Evolutionary conservation across 2,329 filamentous ascomycete species (phyloP), one percentile per base, ranked within the genome.

Genomic region (Monosporascus sp.): DNA sequence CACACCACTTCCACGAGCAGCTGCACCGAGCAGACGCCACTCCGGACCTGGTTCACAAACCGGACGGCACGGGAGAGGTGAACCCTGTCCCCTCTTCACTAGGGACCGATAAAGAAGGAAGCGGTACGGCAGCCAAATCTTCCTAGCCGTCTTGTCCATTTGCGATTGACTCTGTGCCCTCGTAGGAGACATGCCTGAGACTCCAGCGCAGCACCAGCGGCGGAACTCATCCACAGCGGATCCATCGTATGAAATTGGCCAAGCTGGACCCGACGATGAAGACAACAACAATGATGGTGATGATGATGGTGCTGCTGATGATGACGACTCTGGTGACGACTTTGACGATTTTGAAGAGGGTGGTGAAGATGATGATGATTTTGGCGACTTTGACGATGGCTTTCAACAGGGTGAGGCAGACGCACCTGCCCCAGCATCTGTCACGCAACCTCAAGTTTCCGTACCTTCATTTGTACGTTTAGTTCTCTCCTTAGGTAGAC

Each of bases 361-460:
- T 48, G 78, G 76, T 56, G 74, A 74, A 53, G 74, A 74, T 52
- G 76, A 76, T 59, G 77, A 73, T 45, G 73, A 80, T 63, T 86
- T 86, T 72, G 82, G 84, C 63, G 86, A 89, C 63, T 91, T 90
- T 70, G 85, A 88, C 65, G 87, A 86, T 60, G 85, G 78, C 38
- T 90, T 90, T 66, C 80, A 89, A 63, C 75, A 82, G 66, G 68
- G 80, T 53, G 75, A 76, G 52, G 65, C 70, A 27, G 60, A 70
- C 41, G 53, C 66, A 48, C 50, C 62, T 6, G 62, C 64, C 47
- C 60, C 67, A 27, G 64, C 65, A 45, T 56, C 67, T 43, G 59
- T 70, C 58, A 63, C 64, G 57, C 67, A 64, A 59, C 65, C 70
- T 53, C 65, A 70, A 55, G 55, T 65, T 47, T 69, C 72, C 55